These are phyloP conservation scores for Leccinum uliginosum DNA, from an alignment of 768 basidiomycete genomes.

Conservation along the genomic window DNA sequence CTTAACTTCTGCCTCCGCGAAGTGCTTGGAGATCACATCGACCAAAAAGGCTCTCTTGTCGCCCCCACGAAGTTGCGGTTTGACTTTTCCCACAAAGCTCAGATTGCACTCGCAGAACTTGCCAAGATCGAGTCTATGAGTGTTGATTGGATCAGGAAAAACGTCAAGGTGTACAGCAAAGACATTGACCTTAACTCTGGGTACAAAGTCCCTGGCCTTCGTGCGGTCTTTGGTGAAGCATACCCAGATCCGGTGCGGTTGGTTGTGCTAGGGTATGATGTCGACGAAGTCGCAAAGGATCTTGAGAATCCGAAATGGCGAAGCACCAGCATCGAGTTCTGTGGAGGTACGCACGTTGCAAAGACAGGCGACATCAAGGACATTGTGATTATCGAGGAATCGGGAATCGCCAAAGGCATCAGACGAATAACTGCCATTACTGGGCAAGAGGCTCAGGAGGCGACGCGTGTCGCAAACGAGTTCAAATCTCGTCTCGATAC, in stretches of 20 bases:
- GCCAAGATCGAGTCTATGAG: slow-evolving; percentile 79
- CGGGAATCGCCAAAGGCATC: slow-evolving; percentile 97
- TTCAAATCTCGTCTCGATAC: slow-evolving; percentile 60
- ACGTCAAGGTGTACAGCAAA: slow-evolving; percentile 85
- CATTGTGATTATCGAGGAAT: slow-evolving; percentile 92
- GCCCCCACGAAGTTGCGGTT: slow-evolving; percentile 95
- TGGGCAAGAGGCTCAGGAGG: slow-evolving; percentile 87
- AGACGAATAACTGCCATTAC: slow-evolving; percentile 93
- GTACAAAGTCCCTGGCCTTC: slow-evolving; percentile 84
- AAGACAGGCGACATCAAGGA: slow-evolving; percentile 97
- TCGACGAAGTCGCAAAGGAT: slow-evolving; percentile 83
- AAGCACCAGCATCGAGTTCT: slow-evolving; percentile 90
- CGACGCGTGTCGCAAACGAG: slow-evolving; percentile 60
- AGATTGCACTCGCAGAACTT: slow-evolving; percentile 73
- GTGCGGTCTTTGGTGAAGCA: slow-evolving; percentile 96
- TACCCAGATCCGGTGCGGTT: slow-evolving; percentile 98
- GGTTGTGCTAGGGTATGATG: slow-evolving; percentile 82
- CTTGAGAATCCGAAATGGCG: slow-evolving; percentile 90
- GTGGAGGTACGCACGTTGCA: slow-evolving; percentile 98
- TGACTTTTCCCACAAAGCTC: slow-evolving; percentile 96
- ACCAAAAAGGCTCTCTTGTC: slow-evolving; percentile 97
- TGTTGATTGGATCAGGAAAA: slow-evolving; percentile 84
- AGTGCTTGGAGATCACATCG: slow-evolving; percentile 93
- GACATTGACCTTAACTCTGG: slow-evolving; percentile 77
- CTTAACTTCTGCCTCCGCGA: slow-evolving; percentile 93